Conservation (phyloP, 2,329 filamentous ascomycete genomes). For the Cryphonectria nitschkei region DNA sequence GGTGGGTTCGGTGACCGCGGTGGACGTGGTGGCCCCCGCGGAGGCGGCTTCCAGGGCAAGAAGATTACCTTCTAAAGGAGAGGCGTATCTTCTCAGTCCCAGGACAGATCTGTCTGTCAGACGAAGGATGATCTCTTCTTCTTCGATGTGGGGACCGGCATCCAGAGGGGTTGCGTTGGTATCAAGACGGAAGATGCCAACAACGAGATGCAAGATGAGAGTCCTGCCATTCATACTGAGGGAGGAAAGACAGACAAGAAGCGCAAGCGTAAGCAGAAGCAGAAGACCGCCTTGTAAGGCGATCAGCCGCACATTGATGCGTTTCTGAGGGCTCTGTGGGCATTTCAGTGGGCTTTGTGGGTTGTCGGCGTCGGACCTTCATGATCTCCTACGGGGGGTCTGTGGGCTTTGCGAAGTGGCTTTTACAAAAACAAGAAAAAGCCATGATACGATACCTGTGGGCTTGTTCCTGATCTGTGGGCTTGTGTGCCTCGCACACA, state of each 20-base stretch:
- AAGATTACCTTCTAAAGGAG: slow-evolving; percentile 70
- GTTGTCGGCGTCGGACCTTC: slow-evolving; percentile 58
- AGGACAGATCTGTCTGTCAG: neutral
- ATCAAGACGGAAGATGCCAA: neutral
- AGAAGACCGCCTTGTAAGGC: slow-evolving; percentile 67
- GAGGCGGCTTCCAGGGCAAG: slow-evolving; percentile 72
- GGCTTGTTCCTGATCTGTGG: slow-evolving; percentile 47
- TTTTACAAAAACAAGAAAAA: slow-evolving; percentile 32
- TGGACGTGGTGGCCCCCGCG: slow-evolving; percentile 44
- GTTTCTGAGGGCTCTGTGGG: slow-evolving; percentile 50
- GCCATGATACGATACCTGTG: slow-evolving; percentile 58
- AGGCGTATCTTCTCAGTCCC: slow-evolving; percentile 5
- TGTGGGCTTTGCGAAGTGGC: slow-evolving; percentile 45
- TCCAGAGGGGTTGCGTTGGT: neutral
- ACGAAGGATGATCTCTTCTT: neutral
- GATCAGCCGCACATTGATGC: slow-evolving; percentile 44
- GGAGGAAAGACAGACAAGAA: slow-evolving; percentile 16
- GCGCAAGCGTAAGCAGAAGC: slow-evolving; percentile 55
- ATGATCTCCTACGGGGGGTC: slow-evolving; percentile 42
- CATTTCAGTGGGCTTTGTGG: slow-evolving; percentile 57
- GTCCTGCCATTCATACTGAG: slow-evolving; percentile 2
- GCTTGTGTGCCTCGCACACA: slow-evolving; percentile 33
- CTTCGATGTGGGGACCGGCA: neutral
- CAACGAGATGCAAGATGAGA: neutral
- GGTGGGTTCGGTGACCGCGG: slow-evolving; percentile 48